Evolutionary conservation across 1,139 yeast genomes (phyloP), one percentile per base, ranked within the genome.

Genomic region (Candida dubliniensis): DNA sequence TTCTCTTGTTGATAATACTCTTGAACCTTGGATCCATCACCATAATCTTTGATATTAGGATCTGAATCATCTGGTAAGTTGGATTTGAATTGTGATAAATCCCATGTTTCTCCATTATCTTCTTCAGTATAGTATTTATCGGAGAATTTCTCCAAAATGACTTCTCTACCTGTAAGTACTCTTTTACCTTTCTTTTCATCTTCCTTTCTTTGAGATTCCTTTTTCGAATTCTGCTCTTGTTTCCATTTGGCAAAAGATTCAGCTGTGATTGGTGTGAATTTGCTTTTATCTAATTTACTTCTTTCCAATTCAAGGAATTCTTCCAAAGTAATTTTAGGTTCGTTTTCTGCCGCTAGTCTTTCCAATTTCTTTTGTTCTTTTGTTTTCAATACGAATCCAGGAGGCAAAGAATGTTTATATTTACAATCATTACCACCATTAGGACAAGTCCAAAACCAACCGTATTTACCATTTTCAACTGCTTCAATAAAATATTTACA

Each of bases 391-490:
- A 89, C 95, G 66, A 90, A 95, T 1, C 99, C 99, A 38, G 95
- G 90, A 36, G 99, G 99, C 57, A 95, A 76, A n/a, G 98, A 86
- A 67, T 95, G 99, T 66, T 80, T 83, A 72, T 95, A 95, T 74
- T 86, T 93, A 79, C 99, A 95, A 46, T 81, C 85, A 54, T 85
- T 83, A 51, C 96, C 97, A 34, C 93, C 93, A 57, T 88, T 88
- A 31, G 99, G 99, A 72, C 99, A 93, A 29, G 80, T 79, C 99
- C 99, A 93, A 68, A 93, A 91, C 99, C 99, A 93, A 57, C 99
- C 99, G 63, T 95, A 93, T 64, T 93, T 91, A 46, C 95, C 95
- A 60, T 90, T 90, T 62, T 95, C 99, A 49, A 95, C 98, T 0
- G 99, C 99, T 49, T 90, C 96, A 56, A 93, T 87, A 69, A 95